These are phyloP conservation scores for Platanthera guangdongensis DNA, from an alignment of 106 monocot species.

Conservation along the genomic window DNA sequence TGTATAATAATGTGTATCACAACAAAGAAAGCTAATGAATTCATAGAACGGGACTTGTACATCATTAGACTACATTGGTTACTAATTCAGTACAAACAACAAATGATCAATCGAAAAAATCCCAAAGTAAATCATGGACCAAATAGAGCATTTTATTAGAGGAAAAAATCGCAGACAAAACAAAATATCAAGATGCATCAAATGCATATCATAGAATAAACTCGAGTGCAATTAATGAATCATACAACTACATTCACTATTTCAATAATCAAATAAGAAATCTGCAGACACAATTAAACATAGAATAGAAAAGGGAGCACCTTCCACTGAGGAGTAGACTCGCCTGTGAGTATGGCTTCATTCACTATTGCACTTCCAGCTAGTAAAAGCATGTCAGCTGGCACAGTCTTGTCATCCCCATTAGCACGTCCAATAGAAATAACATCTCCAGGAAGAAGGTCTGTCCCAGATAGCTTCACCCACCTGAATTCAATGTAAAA, in stretches of 20 bases:
- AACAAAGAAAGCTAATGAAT: neutral
- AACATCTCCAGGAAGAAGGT: constrained; percentile 96
- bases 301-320: constrained; percentile 28
- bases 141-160: neutral
- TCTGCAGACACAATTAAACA: neutral
- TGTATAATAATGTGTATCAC: neutral
- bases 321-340: constrained; percentile 99
- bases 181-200: neutral
- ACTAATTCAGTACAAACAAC: neutral
- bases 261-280: neutral
- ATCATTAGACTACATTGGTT: neutral
- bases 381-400: constrained; percentile 90
- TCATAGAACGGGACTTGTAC: neutral
- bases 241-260: neutral
- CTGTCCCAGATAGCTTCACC: constrained; percentile 89
- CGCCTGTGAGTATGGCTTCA: constrained; percentile 99
- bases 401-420: constrained; percentile 89
- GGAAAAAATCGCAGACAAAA: neutral
- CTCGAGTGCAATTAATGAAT: neutral
- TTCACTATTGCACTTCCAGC: constrained; percentile 93
- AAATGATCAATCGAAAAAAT: neutral
- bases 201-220: neutral
- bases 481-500: constrained; percentile 43
- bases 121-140: neutral
- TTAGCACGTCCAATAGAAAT: constrained; percentile 83